Evolutionary conservation across 1,284 basidiomycete genomes (phyloP).

Genomic region (Amylostereum areolatum): DNA sequence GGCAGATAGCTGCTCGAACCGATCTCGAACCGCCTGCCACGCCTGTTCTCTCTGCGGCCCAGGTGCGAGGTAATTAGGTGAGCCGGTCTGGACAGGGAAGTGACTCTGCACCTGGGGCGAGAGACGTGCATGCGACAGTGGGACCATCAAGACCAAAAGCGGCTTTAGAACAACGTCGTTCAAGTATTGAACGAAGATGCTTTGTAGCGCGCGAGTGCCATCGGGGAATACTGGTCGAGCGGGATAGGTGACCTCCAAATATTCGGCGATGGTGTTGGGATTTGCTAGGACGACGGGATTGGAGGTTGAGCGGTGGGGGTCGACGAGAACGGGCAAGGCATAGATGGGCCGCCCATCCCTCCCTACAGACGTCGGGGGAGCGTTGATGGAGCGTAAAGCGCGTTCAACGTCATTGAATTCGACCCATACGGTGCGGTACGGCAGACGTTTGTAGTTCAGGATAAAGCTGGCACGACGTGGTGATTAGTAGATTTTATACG

Average conservation of each 20-base stretch:
- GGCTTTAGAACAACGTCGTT: slow-evolving; percentile 62
- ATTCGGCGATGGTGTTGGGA: slow-evolving; percentile 58
- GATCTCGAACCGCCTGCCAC: slow-evolving; percentile 56
- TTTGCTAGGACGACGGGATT: slow-evolving; percentile 46
- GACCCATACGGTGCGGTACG: slow-evolving; percentile 62
- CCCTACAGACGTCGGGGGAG: slow-evolving; percentile 45
- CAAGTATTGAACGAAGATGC: slow-evolving; percentile 64
- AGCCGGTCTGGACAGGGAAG: slow-evolving; percentile 27
- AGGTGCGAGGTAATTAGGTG: slow-evolving; percentile 23
- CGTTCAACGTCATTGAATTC: slow-evolving; percentile 62
- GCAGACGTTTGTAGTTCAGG: slow-evolving; percentile 65
- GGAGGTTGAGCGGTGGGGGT: slow-evolving; percentile 28
- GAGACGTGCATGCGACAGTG: slow-evolving; percentile 55
- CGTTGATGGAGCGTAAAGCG: slow-evolving; percentile 51
- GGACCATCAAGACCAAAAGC: slow-evolving; percentile 63
- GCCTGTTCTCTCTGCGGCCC: slow-evolving; percentile 52
- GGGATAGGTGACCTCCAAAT: slow-evolving; percentile 62
- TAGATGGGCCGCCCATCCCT: slow-evolving; percentile 57
- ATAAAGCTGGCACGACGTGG: slow-evolving; percentile 42
- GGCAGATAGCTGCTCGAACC: slow-evolving; percentile 57
- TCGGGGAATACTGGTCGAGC: slow-evolving; percentile 64
- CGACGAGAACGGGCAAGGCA: slow-evolving; percentile 60
- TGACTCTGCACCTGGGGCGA: slow-evolving; percentile 49
- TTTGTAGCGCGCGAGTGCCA: slow-evolving; percentile 59
- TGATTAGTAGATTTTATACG: background rate